These are phyloP conservation scores for Fusarium globosum DNA, from an alignment of 2,329 filamentous ascomycete species.

Conservation along the genomic window DNA sequence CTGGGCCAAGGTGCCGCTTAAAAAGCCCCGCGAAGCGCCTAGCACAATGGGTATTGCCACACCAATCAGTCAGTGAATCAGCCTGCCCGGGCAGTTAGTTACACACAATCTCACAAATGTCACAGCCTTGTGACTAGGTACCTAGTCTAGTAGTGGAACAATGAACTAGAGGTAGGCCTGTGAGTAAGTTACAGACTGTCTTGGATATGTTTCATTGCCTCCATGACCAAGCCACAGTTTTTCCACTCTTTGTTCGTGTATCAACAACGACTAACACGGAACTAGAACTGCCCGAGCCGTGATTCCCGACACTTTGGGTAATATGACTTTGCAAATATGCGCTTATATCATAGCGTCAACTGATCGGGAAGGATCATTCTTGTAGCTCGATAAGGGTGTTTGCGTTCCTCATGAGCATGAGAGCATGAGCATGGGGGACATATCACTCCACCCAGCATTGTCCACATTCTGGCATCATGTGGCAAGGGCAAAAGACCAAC, in stretches of 20 bases:
- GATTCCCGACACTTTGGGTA: background rate
- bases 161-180: background rate
- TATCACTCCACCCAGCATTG: background rate
- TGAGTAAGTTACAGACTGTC: background rate
- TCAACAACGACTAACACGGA: constrained; percentile 16
- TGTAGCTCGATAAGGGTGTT: background rate
- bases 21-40: constrained; percentile 32
- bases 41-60: background rate
- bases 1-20: constrained; percentile 8
- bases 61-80: constrained; percentile 6
- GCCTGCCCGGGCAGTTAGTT: background rate
- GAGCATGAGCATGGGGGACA: background rate
- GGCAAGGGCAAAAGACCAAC: background rate
- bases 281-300: constrained; percentile 11
- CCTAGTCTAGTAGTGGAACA: background rate
- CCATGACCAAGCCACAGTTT: constrained; percentile 17
- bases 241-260: constrained; percentile 14
- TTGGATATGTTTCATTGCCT: constrained; percentile 20
- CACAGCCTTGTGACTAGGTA: constrained; percentile 11
- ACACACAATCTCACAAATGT: constrained; percentile 2
- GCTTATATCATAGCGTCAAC: background rate
- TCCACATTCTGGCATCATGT: constrained; percentile 4
- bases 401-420: background rate
- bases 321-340: background rate
- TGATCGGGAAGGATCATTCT: background rate